Conservation (phyloP, 495 filamentous ascomycete species). For the Aspergillus funiculosus region DNA sequence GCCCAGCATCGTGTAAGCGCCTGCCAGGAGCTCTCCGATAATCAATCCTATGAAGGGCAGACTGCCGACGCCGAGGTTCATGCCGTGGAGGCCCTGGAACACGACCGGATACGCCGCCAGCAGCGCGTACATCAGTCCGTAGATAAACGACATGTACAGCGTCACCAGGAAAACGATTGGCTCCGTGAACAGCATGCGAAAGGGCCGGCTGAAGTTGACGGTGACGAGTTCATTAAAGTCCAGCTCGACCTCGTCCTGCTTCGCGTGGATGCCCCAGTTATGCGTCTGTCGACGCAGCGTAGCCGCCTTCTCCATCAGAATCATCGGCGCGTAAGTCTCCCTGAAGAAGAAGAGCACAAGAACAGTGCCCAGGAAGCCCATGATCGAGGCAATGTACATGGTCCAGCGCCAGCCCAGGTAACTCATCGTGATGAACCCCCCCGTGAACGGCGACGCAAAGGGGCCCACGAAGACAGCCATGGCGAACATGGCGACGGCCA, state of each 20-base stretch:
- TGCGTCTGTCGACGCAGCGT: constrained; percentile 38
- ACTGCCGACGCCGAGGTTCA: constrained; percentile 35
- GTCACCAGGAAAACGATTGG: constrained; percentile 37
- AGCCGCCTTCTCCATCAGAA: constrained; percentile 36
- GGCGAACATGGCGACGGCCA: constrained; percentile 48
- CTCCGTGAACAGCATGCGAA: constrained; percentile 44
- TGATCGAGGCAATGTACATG: constrained; percentile 39
- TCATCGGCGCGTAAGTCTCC: constrained; percentile 38
- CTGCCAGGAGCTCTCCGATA: constrained; percentile 33
- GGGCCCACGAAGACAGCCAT: constrained; percentile 47
- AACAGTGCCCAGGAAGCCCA: constrained; percentile 30
- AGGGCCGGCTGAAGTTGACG: constrained; percentile 40
- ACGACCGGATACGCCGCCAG: constrained; percentile 39
- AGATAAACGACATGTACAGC: constrained; percentile 44
- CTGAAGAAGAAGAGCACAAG: constrained; percentile 30
- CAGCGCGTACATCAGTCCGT: constrained; percentile 41
- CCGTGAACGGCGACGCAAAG: constrained; percentile 41
- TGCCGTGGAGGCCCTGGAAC: constrained; percentile 33
- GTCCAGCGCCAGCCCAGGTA: constrained; percentile 47
- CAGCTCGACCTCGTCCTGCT: constrained; percentile 44
- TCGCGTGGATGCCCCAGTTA: constrained; percentile 46
- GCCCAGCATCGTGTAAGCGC: constrained; percentile 22
- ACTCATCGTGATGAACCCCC: constrained; percentile 41
- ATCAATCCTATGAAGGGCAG: constrained; percentile 39
- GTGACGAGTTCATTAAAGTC: constrained; percentile 36